Percentiles rank a stretch among this genome's conserved stretches.
These are phyloP conservation scores for Aspergillus leporis DNA, from an alignment of 495 filamentous ascomycete species.

Conservation along the genomic window DNA sequence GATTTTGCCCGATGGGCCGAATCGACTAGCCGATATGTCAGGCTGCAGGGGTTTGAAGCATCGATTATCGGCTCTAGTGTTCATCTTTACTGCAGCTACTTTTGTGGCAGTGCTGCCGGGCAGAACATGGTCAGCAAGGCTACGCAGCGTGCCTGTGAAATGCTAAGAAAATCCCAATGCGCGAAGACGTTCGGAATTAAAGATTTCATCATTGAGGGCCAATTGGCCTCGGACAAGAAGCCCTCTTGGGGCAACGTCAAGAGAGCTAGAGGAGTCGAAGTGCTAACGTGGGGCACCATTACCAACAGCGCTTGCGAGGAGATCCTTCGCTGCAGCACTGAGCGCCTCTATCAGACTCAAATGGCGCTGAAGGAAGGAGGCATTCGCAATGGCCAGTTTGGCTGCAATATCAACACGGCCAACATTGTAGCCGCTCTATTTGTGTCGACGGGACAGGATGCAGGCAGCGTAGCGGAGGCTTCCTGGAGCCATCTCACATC, in stretches of 20 bases:
- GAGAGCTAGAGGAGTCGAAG: constrained; percentile 15
- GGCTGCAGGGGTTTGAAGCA: constrained; percentile 1
- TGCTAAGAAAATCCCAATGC: not conserved
- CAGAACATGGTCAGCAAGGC: constrained; percentile 22
- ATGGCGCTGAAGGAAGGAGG: constrained; percentile 11
- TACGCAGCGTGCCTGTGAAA: constrained; percentile 15
- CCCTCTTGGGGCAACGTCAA: constrained; percentile 18
- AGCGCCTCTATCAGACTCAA: constrained; percentile 4
- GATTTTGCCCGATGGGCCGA: constrained; percentile 11
- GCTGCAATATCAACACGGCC: constrained; percentile 13
- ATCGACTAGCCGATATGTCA: constrained; percentile 14
- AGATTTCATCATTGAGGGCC: constrained; percentile 11
- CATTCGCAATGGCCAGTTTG: constrained; percentile 16
- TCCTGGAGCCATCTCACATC: constrained; percentile 17
- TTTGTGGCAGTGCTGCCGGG: constrained; percentile 17
- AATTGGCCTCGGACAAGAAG: constrained; percentile 15
- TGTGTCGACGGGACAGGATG: constrained; percentile 20
- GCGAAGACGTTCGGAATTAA: not conserved
- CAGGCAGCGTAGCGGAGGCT: constrained; percentile 12
- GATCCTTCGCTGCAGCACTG: constrained; percentile 9
- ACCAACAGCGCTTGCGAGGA: constrained; percentile 7
- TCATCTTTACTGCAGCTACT: constrained; percentile 15
- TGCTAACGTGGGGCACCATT: constrained; percentile 17
- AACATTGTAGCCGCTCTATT: constrained; percentile 20
- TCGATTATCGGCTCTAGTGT: constrained; percentile 14